Base-by-base conservation (phyloP, 2,329 filamentous ascomycete genomes). In the Trichoderma hamatum region DNA sequence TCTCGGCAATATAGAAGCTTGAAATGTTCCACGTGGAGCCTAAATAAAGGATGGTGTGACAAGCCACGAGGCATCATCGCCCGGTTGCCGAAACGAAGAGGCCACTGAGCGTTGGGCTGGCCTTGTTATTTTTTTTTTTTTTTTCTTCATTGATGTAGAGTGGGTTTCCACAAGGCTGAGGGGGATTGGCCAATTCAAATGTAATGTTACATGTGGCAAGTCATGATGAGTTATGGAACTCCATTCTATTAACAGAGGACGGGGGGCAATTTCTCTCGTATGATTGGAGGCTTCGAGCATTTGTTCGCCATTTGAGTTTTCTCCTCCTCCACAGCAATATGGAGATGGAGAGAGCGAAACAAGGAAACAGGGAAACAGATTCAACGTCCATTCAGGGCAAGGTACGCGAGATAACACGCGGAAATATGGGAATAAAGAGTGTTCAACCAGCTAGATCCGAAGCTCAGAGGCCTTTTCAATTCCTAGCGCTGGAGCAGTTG, bases 171-270 rank as follows among this genome's bases (percentile, higher is more conserved):
- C 56, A 43, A 43, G 56, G 56, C 56, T 59, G 56, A 43, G 34
- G 9, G 30, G 56, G 56, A 7, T 19, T 28, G n/a, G 11, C 56
- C 5, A 24, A 59, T 19, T 30, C 24, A 14, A 43, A 24, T 59
- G 56, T 39, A 59, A 59, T 59, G 56, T 59, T 59, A 59, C 56
- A 39, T 59, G 32, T 26, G 14, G 14, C n/a, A 26, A 32, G 28
- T 19, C n/a, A n/a, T n/a, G n/a, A n/a, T n/a, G n/a, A n/a, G n/a
- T n/a, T n/a, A n/a, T n/a, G n/a, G n/a, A n/a, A n/a, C n/a, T n/a
- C n/a, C n/a, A n/a, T n/a, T n/a, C n/a, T n/a, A n/a, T n/a, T n/a
- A n/a, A n/a, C n/a, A n/a, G n/a, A n/a, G n/a, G n/a, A n/a, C n/a
- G n/a, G n/a, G n/a, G n/a, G n/a, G n/a, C n/a, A n/a, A n/a, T n/a